Base-by-base conservation (phyloP, 176 grass and related monocot species). In the Hsuehochloa calcarea region DNA sequence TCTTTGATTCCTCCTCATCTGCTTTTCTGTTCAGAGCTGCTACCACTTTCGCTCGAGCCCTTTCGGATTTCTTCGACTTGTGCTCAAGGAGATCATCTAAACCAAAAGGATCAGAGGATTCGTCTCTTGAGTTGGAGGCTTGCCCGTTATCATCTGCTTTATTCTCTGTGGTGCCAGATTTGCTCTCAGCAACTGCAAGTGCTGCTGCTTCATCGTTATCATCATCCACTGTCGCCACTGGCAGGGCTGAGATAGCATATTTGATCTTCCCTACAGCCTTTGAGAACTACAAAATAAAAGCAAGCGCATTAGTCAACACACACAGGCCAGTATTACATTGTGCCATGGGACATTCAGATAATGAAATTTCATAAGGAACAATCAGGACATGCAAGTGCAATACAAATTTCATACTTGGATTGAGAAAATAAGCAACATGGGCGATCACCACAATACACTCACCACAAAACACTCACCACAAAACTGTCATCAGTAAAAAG, bases 401-500 rank as follows among this genome's bases (percentile, higher is more conserved):
- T 11, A 67, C 22, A 16, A 10, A 9, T 47, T 74, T 40, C 22
- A 82, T 20, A 74, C 9, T 79, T 26, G 5, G n/a, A 38, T 22
- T 31, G 22, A 51, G 0, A 65, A 71, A 70, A 64, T 27, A 80
- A 46, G 45, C 11, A 85, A 9, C 31, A 61, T 8, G 3, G 4
- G 62, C 0, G 0, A 59, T 65, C 9, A 77, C 12, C 69, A 40
- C 10, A 22, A 22, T 77, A 75, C 71, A 85, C 96, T 54, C 9
- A 77, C 12, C 69, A 40, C 10, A 22, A 22, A 73, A 75, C 71
- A 85, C 96, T 64, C 84, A 98, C 96, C 96, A 99, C 91, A 91
- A 99, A 99, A 80, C 96, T 99, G 44, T 99, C 96, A 68, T 99
- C 96, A 41, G 96, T 96, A 35, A 84, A 92, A n/a, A 99, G 93